phyloP scores from a whole-genome alignment of 768 basidiomycete species.

The Mycena galopus region DNA sequence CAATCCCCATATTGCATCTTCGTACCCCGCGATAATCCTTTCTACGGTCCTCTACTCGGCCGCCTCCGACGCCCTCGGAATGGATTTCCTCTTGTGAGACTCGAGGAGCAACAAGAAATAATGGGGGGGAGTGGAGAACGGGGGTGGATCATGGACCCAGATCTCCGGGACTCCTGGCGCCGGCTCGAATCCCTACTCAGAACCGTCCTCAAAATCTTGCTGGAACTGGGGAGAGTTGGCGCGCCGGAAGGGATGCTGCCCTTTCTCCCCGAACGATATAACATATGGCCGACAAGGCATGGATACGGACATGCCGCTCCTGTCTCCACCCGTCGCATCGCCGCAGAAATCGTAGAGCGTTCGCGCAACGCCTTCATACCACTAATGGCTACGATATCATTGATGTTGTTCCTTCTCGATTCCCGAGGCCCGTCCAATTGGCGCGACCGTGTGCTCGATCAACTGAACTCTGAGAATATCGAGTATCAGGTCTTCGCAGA shows the following conservation, averaged over 20 bases:
- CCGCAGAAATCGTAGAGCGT: background rate
- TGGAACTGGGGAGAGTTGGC: background rate
- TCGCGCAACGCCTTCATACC: constrained; percentile 28
- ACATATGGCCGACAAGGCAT: background rate
- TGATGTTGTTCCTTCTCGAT: constrained; percentile 1
- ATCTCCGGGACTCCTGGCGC: background rate
- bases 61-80: background rate
- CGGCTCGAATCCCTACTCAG: background rate
- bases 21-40: constrained; percentile 5
- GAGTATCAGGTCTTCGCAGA: background rate
- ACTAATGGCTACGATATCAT: background rate
- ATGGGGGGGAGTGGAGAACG: too few relatives aligned
- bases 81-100: background rate
- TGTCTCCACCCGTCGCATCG: background rate
- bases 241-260: background rate
- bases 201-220: background rate
- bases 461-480: background rate
- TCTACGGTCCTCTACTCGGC: constrained; percentile 7
- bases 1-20: background rate
- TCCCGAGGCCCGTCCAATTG: background rate
- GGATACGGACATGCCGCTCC: background rate
- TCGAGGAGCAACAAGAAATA: too few relatives aligned
- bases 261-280: background rate
- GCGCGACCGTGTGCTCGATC: background rate
- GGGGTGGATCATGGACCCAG: background rate